Conservation (phyloP, 2,329 filamentous ascomycete genomes). For the Monilinia laxa region DNA sequence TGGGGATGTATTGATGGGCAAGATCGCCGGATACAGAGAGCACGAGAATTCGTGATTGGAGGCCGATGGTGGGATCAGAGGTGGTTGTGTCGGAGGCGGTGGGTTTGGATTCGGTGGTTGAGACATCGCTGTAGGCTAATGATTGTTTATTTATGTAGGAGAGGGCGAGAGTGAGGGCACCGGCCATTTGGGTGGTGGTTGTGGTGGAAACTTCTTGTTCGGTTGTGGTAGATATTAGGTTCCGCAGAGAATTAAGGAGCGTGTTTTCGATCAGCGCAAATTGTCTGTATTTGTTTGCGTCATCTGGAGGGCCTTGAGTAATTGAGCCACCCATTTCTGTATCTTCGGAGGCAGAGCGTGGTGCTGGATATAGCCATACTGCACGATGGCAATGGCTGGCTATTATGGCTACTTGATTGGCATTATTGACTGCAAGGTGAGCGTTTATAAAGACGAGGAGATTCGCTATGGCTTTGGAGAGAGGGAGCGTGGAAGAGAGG, state of each 20-base stretch:
- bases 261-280: conserved; percentile 85
- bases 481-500: conserved; percentile 69
- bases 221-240: conserved; percentile 70
- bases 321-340: conserved; percentile 55
- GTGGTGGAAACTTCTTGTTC: conserved; percentile 61
- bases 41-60: conserved; percentile 83
- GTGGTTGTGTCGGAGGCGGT: conserved; percentile 27
- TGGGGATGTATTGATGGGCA: conserved; percentile 88
- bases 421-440: conserved; percentile 89
- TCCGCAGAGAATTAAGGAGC: conserved; percentile 70
- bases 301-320: conserved; percentile 34
- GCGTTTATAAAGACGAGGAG: conserved; percentile 96
- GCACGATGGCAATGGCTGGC: conserved; percentile 86
- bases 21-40: conserved; percentile 85
- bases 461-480: conserved; percentile 82
- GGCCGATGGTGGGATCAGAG: conserved; percentile 45
- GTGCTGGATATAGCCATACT: conserved; percentile 80
- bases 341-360: conserved; percentile 48
- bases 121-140: conserved; percentile 41
- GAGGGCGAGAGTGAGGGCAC: conserved; percentile 85
- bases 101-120: conserved; percentile 39
- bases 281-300: conserved; percentile 87
- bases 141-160: conserved; percentile 78
- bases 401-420: conserved; percentile 88
- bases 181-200: conserved; percentile 83